These are phyloP conservation scores for Yamadazyma kitorensis DNA, from an alignment of 805 yeast genomes.

Conservation along the genomic window DNA sequence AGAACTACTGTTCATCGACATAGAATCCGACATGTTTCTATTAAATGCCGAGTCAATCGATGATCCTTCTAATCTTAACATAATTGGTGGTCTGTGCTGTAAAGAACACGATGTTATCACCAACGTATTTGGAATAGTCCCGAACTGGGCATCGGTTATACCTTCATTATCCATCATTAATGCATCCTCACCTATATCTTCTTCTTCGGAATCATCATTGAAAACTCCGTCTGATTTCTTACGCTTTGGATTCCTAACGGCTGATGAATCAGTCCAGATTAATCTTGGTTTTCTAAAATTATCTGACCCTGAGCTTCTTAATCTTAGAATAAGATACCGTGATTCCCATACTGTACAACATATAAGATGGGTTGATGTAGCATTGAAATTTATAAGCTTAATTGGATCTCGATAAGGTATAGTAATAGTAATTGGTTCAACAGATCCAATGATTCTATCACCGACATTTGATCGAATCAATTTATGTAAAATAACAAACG, in stretches of 20 bases:
- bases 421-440: constrained; percentile 67
- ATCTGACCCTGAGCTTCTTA: constrained; percentile 48
- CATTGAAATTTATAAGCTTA: constrained; percentile 67
- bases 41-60: constrained; percentile 40
- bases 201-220: constrained; percentile 15
- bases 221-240: constrained; percentile 14
- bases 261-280: constrained; percentile 33
- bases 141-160: constrained; percentile 71
- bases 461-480: constrained; percentile 13
- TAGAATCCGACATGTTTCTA: constrained; percentile 8
- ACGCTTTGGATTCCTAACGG: constrained; percentile 12
- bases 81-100: constrained; percentile 29
- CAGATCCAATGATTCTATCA: constrained; percentile 20
- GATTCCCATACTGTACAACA: constrained; percentile 80
- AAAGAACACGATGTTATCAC: constrained; percentile 38
- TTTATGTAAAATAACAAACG: constrained; percentile 64
- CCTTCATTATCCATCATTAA: constrained; percentile 76
- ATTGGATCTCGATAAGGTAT: constrained; percentile 87
- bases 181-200: constrained; percentile 21
- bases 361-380: constrained; percentile 64
- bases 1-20: constrained; percentile 12
- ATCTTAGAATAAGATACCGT: constrained; percentile 70
- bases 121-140: constrained; percentile 34
- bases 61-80: constrained; percentile 39
- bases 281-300: constrained; percentile 37